Conservation (phyloP, 176 grass and related monocot species). For the Ensete glaucum region DNA sequence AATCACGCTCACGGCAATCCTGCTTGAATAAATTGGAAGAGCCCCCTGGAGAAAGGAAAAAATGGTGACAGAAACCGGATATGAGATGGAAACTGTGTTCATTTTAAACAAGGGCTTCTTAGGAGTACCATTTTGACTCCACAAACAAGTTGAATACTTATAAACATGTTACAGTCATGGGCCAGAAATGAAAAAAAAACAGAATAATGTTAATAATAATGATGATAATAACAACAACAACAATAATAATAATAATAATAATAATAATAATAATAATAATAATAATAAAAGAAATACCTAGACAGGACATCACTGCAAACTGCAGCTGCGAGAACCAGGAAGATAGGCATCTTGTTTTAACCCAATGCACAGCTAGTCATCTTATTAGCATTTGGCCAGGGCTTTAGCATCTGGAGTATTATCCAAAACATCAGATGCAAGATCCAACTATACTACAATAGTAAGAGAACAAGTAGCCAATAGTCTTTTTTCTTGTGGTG, state of each 20-base stretch:
- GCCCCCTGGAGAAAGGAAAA: constrained; percentile 44
- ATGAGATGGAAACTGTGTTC: background rate
- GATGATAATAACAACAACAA: background rate
- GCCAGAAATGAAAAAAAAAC: background rate
- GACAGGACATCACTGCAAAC: no score
- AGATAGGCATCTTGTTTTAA: no score
- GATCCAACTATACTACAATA: no score
- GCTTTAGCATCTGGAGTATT: no score
- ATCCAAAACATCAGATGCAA: no score
- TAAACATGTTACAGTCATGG: background rate
- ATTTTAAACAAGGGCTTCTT: background rate
- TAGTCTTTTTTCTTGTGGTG: no score
- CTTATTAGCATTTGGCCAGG: no score
- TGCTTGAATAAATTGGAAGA: constrained; percentile 73
- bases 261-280: no score
- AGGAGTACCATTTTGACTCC: background rate
- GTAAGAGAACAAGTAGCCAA: no score
- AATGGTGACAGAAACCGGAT: background rate
- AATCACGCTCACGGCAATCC: constrained; percentile 78
- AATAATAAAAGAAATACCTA: no score
- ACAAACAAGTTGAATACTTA: background rate
- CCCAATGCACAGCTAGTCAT: no score
- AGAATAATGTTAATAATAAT: background rate
- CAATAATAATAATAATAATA: background rate
- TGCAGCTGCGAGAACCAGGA: no score